Base-by-base conservation (phyloP, 2,329 filamentous ascomycete species). In the Aspergillus caelatus region DNA sequence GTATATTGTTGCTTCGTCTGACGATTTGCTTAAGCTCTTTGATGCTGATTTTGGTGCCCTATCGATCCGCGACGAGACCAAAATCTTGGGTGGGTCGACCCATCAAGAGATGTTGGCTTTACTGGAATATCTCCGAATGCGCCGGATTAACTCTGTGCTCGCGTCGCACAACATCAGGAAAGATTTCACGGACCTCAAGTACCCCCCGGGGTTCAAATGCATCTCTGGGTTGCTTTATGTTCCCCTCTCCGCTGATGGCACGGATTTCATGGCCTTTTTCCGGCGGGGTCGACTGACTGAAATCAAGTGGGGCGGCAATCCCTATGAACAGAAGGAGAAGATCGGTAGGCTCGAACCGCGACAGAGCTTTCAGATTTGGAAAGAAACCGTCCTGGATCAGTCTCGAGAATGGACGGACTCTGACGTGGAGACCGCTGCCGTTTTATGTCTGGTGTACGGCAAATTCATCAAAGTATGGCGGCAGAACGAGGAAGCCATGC, bases 391-490 rank as follows among this genome's bases (percentile, higher is more conserved):
- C 0, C 77, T 93, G 12, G 92, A 92, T 6, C 93, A 91, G 77
- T 94, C 91, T 69, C 87, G 91, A 26, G 93, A 96, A 69, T 97
- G 93, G 93, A 89, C 89, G 0, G 92, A 95, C 72, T 91, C 96
- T 66, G 92, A 97, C 73, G 85, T 96, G 3, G 93, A 97, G 77
- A 96, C 92, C 0, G 93, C 93, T 0, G 92, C 93, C 0, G 91
- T 96, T 0, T 82, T 97, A 3, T 96, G 93, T 72, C 80, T 96
- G 10, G 92, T 97, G 1, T 97, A 97, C 66, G 92, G 91, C 74
- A 90, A 87, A 75, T 97, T 97, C 74, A 96, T 96, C 70, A 91
- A 96, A 72, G 93, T 96, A 1, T 96, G 93, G 93, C 85, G 92
- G 61, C 92, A 96, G 74, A 96, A 96, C 68, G 93, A 97, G 75